phyloP scores from a whole-genome alignment of 2,329 filamentous ascomycete genomes.

The Trematosphaeria pertusa region DNA sequence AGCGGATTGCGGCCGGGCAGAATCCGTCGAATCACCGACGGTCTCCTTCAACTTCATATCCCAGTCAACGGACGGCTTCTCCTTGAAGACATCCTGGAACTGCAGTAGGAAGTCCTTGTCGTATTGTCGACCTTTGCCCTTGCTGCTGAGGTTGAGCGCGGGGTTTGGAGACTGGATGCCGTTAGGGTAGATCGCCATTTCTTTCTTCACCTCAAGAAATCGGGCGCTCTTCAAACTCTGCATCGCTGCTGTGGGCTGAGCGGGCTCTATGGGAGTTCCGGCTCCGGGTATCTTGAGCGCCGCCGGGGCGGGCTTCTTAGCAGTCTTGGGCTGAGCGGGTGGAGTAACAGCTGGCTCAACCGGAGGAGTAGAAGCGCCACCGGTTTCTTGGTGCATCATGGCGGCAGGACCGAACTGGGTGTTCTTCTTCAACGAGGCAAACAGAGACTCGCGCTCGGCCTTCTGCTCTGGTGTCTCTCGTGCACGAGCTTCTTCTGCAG shows the following conservation, averaged over 20 bases:
- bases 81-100: slow-evolving; percentile 94
- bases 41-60: slow-evolving; percentile 84
- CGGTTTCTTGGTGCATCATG: slow-evolving; percentile 17
- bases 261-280: slow-evolving; percentile 84
- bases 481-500: slow-evolving; percentile 52
- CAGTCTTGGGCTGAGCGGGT: slow-evolving; percentile 46
- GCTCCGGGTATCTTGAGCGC: slow-evolving; percentile 90
- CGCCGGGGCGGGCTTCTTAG: slow-evolving; percentile 80
- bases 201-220: slow-evolving; percentile 80
- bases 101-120: slow-evolving; percentile 94
- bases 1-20: slow-evolving; percentile 69
- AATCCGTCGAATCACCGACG: slow-evolving; percentile 78
- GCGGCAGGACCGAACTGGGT: slow-evolving; percentile 55
- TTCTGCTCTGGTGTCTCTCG: slow-evolving; percentile 52
- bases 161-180: slow-evolving; percentile 91
- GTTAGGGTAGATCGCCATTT: slow-evolving; percentile 76
- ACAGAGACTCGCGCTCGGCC: slow-evolving; percentile 50
- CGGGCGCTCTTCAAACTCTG: slow-evolving; percentile 91
- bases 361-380: slow-evolving; percentile 48
- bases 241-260: slow-evolving; percentile 91
- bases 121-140: slow-evolving; percentile 88
- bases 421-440: slow-evolving; percentile 58
- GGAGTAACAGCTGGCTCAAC: slow-evolving; percentile 55
- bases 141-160: slow-evolving; percentile 83
- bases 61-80: slow-evolving; percentile 95